phyloP scores from a whole-genome alignment of 805 yeast species.

The Jamesozyma rosinii region DNA sequence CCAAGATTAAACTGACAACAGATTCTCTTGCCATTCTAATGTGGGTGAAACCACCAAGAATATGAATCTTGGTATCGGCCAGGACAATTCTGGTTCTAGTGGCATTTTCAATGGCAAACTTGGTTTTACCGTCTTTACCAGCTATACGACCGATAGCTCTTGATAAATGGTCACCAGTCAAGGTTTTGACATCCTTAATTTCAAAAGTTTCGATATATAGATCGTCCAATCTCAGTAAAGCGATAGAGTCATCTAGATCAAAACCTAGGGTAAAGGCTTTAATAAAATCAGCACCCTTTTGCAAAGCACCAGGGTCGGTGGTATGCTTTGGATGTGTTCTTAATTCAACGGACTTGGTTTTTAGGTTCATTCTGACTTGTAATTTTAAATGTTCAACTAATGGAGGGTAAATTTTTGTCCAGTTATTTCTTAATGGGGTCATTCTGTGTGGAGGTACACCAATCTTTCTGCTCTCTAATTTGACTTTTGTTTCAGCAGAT shows the following conservation, averaged over 20 bases:
- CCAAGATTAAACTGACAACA: constrained; percentile 86
- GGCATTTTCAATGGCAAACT: constrained; percentile 96
- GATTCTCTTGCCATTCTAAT: constrained; percentile 98
- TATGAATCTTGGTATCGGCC: constrained; percentile 94
- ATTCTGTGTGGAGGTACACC: constrained; percentile 96
- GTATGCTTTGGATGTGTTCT: constrained; percentile 72
- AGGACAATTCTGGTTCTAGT: constrained; percentile 95
- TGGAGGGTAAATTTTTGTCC: constrained; percentile 95
- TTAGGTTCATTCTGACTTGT: constrained; percentile 91
- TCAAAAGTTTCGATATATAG: constrained; percentile 95
- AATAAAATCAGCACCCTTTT: constrained; percentile 94
- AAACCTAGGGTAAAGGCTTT: constrained; percentile 94
- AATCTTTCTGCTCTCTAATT: constrained; percentile 78
- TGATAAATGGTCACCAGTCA: constrained; percentile 91
- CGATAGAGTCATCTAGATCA: constrained; percentile 94
- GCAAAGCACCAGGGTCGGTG: constrained; percentile 87
- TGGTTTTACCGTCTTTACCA: constrained; percentile 98
- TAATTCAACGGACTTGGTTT: constrained; percentile 78
- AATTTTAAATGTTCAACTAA: constrained; percentile 87
- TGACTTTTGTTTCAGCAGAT: constrained; percentile 51
- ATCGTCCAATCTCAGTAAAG: constrained; percentile 87
- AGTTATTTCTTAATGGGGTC: constrained; percentile 80
- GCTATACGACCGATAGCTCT: constrained; percentile 99
- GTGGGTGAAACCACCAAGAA: constrained; percentile 93
- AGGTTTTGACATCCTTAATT: constrained; percentile 90